These are phyloP conservation scores for Tetracladium setigerum DNA, from an alignment of 495 filamentous ascomycete genomes.

Conservation along the genomic window DNA sequence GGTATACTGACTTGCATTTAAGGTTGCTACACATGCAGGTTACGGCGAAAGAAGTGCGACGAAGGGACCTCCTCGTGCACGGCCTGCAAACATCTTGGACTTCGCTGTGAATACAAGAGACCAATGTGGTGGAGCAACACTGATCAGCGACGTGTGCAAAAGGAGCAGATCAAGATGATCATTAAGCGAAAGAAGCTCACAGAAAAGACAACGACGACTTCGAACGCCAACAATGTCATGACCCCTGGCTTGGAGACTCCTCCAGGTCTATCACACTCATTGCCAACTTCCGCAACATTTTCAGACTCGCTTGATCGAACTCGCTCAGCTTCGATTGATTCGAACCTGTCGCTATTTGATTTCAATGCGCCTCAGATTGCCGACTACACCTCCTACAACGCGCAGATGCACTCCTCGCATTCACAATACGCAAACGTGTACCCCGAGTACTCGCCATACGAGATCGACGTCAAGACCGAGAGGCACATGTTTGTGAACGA, in stretches of 20 bases:
- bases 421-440: conserved; percentile 31
- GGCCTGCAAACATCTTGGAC: conserved; percentile 80
- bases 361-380: conserved; percentile 57
- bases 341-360: conserved; percentile 60
- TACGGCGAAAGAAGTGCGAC: conserved; percentile 97
- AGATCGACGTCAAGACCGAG: conserved; percentile 93
- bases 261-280: conserved; percentile 72
- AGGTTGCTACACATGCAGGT: conserved; percentile 97
- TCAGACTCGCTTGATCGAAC: conserved; percentile 64
- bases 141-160: conserved; percentile 75
- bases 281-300: conserved; percentile 73
- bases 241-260: conserved; percentile 53
- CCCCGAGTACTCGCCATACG: conserved; percentile 61
- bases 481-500: conserved; percentile 92
- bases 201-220: conserved; percentile 63
- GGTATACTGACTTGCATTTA: conserved; percentile 25
- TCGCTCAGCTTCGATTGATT: conserved; percentile 69
- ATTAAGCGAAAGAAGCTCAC: conserved; percentile 94
- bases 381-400: conserved; percentile 56
- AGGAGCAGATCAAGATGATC: conserved; percentile 92
- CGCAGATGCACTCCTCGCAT: conserved; percentile 35
- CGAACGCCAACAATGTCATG: conserved; percentile 44
- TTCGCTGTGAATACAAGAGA: conserved; percentile 91
- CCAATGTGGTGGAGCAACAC: conserved; percentile 96
- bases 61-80: conserved; percentile 80